Base-by-base conservation (phyloP, 768 basidiomycete genomes). In the Mycena latifolia region DNA sequence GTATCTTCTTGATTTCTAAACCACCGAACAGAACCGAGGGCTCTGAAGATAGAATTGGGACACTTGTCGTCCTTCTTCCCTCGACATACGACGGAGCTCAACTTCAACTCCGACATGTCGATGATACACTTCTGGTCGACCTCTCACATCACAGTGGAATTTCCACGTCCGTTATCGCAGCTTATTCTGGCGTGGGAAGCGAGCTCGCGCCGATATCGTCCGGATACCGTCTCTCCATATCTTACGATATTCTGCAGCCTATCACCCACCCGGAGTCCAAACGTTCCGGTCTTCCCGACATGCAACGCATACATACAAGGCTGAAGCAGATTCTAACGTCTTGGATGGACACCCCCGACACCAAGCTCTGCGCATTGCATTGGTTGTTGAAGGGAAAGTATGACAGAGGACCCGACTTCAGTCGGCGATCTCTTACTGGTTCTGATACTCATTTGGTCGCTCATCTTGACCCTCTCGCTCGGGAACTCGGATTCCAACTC, bases 191-290 rank as follows among this genome's bases (percentile, higher is more conserved):
- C 6, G 35, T 54, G n/a, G 37, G n/a, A 39, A 54, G 53, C 25
- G 24, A 39, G 27, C 33, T 39, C 12, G 53, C 22, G 22, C 53
- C 35, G 22, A 18, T 52, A 10, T 24, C 22, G 3, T 54, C 53
- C 35, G 53, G 53, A 24, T 54, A 54, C n/a, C 53, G 53, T 15
- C 35, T 54, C 53, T 54, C 53, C 29, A 9, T 54, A 9, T n/a
- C 35, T 2, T 54, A 54, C 10, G 53, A 37, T 22, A 54, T 54
- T 22, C 24, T 54, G 4, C 53, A 54, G 35, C 22, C 35, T 39
- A 37, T 4, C 35, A 37, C 35, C 14, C n/a, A n/a, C 22, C 35
- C 10, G 8, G 24, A 10, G 24, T 5, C 45, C 14, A 46, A 25
- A 12, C 18, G 18, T 5, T 52, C 22, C 9, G 31, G 51, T n/a